phyloP scores from a whole-genome alignment of 257 asterid species.

The Primulina tabacum region DNA sequence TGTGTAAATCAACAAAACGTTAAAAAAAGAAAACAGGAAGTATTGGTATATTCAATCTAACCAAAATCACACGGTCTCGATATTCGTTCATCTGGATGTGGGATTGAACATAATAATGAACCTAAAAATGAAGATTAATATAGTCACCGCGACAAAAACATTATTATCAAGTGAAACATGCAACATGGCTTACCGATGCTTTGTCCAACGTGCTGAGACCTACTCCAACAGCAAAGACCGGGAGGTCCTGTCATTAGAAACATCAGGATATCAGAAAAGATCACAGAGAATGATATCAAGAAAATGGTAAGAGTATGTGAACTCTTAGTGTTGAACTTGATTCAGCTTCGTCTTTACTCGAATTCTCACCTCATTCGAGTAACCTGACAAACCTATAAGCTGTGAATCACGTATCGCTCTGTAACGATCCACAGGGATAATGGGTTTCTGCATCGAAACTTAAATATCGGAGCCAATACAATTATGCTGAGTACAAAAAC shows the following conservation, averaged over 20 bases:
- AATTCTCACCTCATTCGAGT: constrained; percentile 55
- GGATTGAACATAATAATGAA: constrained; percentile 74
- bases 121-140: constrained; percentile 35
- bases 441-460: constrained; percentile 51
- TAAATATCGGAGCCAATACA: constrained; percentile 12
- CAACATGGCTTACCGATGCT: constrained; percentile 51
- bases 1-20: constrained; percentile 13
- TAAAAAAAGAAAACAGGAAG: background rate
- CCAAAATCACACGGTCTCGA: constrained; percentile 74
- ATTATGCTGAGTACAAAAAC: too few relatives aligned
- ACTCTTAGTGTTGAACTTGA: constrained; percentile 8
- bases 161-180: background rate
- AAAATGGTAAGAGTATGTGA: background rate
- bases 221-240: constrained; percentile 60
- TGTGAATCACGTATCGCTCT: constrained; percentile 65
- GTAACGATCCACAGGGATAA: constrained; percentile 56
- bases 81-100: constrained; percentile 82
- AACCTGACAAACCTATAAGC: constrained; percentile 68
- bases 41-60: constrained; percentile 30
- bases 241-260: constrained; percentile 47
- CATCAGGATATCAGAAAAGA: constrained; percentile 10
- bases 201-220: constrained; percentile 62
- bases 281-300: background rate
- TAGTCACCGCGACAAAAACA: constrained; percentile 10
- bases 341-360: constrained; percentile 9